Conservation (phyloP, 2,329 filamentous ascomycete species). For the Juglanconis oblonga region DNA sequence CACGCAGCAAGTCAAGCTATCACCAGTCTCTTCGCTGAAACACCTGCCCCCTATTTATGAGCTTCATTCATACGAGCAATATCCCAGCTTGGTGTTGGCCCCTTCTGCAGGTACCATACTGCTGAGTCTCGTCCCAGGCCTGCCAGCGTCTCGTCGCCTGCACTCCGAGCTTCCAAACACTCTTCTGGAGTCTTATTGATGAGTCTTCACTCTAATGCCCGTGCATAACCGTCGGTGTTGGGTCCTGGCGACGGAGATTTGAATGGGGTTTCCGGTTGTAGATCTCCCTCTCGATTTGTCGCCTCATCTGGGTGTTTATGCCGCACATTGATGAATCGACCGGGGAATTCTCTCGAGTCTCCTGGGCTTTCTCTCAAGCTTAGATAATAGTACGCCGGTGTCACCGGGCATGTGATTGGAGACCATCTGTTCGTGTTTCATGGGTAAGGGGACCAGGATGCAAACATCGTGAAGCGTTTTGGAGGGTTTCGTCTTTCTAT, state of each 20-base stretch:
- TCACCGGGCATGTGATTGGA: neutral
- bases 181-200: neutral
- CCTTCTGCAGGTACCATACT: neutral
- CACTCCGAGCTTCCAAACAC: neutral
- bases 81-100: conserved; percentile 6
- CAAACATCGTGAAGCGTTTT: too few relatives aligned
- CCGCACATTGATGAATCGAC: neutral
- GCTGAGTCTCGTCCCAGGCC: neutral
- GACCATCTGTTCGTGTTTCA: neutral
- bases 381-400: too few relatives aligned
- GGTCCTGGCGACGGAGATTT: conserved; percentile 11
- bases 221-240: neutral
- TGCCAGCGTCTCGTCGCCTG: neutral
- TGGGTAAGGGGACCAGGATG: too few relatives aligned
- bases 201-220: neutral
- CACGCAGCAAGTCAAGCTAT: neutral
- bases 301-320: conserved; percentile 5
- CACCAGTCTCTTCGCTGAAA: neutral
- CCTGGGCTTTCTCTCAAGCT: neutral
- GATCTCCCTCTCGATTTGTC: conserved; percentile 3
- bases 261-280: neutral
- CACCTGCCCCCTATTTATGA: neutral
- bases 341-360: neutral
- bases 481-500: too few relatives aligned
- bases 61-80: conserved; percentile 7